These are phyloP conservation scores for Schizonepeta tenuifolia DNA, from an alignment of 257 asterid species.

Conservation along the genomic window DNA sequence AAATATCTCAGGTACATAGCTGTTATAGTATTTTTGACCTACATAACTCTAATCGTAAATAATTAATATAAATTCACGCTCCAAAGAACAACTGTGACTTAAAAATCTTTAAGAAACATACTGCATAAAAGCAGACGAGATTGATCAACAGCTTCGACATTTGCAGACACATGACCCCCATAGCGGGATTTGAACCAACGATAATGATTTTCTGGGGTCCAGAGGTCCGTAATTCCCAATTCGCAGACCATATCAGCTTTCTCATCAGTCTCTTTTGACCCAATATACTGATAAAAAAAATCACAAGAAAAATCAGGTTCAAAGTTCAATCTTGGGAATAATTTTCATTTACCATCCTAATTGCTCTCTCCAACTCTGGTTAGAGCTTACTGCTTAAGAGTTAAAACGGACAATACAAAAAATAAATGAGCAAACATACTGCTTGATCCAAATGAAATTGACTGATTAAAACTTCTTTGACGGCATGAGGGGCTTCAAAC, in stretches of 20 bases:
- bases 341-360: conserved; percentile 27
- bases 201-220: conserved; percentile 97
- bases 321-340: conserved; percentile 10
- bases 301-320: conserved; percentile 19
- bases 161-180: conserved; percentile 78
- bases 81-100: conserved; percentile 18
- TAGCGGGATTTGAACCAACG: conserved; percentile 83
- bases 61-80: conserved; percentile 13
- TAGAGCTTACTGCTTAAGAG: conserved; percentile 11
- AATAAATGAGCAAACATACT: conserved; percentile 51
- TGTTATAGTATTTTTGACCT: conserved; percentile 13
- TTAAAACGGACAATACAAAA: conserved; percentile 18
- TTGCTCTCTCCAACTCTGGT: conserved; percentile 24
- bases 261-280: conserved; percentile 77
- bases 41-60: conserved; percentile 11
- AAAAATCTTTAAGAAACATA: conserved; percentile 45
- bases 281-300: conserved; percentile 69
- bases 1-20: conserved; percentile 15
- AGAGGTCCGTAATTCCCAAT: conserved; percentile 71
- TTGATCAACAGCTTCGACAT: conserved; percentile 60
- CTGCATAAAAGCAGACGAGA: conserved; percentile 77
- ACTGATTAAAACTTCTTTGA: conserved; percentile 71
- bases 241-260: conserved; percentile 68
- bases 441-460: conserved; percentile 76
- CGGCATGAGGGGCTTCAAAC: conserved; percentile 93